These are phyloP conservation scores for Pseudopediastrum boryanum DNA, from an alignment of 139 green algal species.

Conservation along the genomic window DNA sequence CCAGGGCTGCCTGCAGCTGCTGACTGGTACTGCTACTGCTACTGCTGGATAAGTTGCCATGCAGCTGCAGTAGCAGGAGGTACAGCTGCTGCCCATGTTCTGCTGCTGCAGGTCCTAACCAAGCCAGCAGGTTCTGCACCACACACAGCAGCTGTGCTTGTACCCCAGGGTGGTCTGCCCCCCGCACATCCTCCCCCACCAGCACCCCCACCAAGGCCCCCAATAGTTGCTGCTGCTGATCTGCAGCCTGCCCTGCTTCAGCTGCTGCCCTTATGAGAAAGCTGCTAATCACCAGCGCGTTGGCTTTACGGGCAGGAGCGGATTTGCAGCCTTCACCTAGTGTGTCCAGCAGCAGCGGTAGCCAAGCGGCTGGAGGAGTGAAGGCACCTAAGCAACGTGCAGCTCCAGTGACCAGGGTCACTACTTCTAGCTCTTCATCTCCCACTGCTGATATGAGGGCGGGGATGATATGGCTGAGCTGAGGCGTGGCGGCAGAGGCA, in stretches of 20 bases:
- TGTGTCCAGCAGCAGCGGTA: constrained; percentile 64
- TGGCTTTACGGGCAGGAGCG: constrained; percentile 47
- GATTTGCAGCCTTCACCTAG: constrained; percentile 19
- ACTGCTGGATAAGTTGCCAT: constrained; percentile 28
- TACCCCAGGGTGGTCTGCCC: constrained; percentile 48
- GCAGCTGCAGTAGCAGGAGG: constrained; percentile 66
- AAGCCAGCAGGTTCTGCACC: constrained; percentile 49
- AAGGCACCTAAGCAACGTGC: constrained; percentile 62
- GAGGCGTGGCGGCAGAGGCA: constrained; percentile 37
- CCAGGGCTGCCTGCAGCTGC: not conserved
- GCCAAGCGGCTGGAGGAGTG: constrained; percentile 50
- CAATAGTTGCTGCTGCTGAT: constrained; percentile 33
- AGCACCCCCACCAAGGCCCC: constrained; percentile 34
- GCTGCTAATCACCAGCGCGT: constrained; percentile 70
- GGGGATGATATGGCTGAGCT: constrained; percentile 56
- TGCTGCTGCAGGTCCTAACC: constrained; percentile 25
- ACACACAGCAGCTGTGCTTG: constrained; percentile 60
- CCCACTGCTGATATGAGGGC: constrained; percentile 51
- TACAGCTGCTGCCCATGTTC: constrained; percentile 47
- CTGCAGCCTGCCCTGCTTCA: constrained; percentile 17
- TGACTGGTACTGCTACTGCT: constrained; percentile 22
- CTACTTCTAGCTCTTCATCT: constrained; percentile 67
- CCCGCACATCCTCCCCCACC: constrained; percentile 35
- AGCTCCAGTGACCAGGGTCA: constrained; percentile 35
- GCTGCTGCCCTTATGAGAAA: constrained; percentile 62